Evolutionary conservation across 2,329 filamentous ascomycete genomes (phyloP), one percentile per base, ranked within the genome.

Genomic region (Ophiostoma pallidulum): DNA sequence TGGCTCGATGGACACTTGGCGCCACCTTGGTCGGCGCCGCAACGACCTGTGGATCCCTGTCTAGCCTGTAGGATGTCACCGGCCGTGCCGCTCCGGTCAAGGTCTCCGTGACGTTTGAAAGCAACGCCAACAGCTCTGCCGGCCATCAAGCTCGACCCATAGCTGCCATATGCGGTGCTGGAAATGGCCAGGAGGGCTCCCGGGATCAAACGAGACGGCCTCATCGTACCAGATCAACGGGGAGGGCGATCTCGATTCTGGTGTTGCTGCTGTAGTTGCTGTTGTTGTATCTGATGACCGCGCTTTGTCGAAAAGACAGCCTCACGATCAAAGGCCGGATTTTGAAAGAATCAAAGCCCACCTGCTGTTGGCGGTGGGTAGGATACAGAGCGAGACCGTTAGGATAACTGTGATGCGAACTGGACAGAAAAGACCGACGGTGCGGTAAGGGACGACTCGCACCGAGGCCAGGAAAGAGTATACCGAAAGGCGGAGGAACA

Each of bases 1-100:
- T 53, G 49, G 46, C 49, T 49, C n/a, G 47, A 24, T 12, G 54
- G 47, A 45, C 54, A 56, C 43, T 47, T 44, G 22, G 47, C 42
- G 31, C 42, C 43, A 32, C 51, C 52, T 19, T 39, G 39, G 26
- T 52, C 50, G 3, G 45, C 9, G 29, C 50, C 52, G 33, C 52
- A 54, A 7, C 41, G 45, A 19, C 47, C 50, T 1, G 45, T 42
- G 14, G 32, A 45, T 19, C 32, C 49, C 16, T 48, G 45, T 8
- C 49, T 31, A 14, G 22, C 31, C 37, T 29, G 18, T 3, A 49
- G 42, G 12, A 44, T 12, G 18, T 28, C 26, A 7, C 26, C 39
- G n/a, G 20, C 47, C 8, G 19, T 16, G 4, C 42, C 29, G 20
- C 36, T 28, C 19, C 40, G 43, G 16, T 26, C 40, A n/a, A n/a